Evolutionary conservation across 352 stramenopile genomes (phyloP), one percentile per base, ranked within the genome.

Genomic region (Phytophthora brassicae): DNA sequence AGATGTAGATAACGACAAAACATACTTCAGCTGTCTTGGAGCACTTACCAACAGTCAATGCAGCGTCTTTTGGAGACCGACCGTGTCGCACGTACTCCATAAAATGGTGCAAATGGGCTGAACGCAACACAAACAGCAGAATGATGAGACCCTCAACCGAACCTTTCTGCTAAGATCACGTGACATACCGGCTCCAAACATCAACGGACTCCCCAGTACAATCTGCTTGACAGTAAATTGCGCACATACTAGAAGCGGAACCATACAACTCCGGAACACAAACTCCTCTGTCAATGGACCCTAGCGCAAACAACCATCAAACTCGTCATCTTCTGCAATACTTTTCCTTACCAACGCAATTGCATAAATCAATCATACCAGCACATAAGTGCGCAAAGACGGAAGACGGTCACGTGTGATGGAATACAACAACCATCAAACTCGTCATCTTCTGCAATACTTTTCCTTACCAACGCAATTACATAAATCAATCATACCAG

Each of bases 231-330:
- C 77, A 16, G 83, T 87, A 43, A 89, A 88, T 31, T 92, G 52
- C 0, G 86, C 77, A 43, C 84, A 91, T 17, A 98, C 65, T 20
- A 99, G 75, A 19, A 96, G 76, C 20, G 92, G 88, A 14, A 98
- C 73, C 79, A 98, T 95, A 66, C 89, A 98, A 68, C 87, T 95
- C 44, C 96, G 89, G 65, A 98, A 99, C n/a, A 97, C 85, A 69
- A 98, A 89, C 74, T 99, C 96, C 74, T 99, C 96, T 0, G 90
- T 95, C 41, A 97, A 66, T 4, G 96, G 96, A 5, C 91, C 96
- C 86, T 88, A 31, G 87, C 47, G 3, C 24, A 55, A 24, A 56
- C 33, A 29, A 23, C 9, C 50, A 45, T 24, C 16, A 31, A 9
- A 28, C 31, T 56, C n/a, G 45, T 16, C 49, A 52, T 8, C 41